Evolutionary conservation across 371 early-diverging fungal genomes (phyloP).

Genomic region (Scutellospora calospora): DNA sequence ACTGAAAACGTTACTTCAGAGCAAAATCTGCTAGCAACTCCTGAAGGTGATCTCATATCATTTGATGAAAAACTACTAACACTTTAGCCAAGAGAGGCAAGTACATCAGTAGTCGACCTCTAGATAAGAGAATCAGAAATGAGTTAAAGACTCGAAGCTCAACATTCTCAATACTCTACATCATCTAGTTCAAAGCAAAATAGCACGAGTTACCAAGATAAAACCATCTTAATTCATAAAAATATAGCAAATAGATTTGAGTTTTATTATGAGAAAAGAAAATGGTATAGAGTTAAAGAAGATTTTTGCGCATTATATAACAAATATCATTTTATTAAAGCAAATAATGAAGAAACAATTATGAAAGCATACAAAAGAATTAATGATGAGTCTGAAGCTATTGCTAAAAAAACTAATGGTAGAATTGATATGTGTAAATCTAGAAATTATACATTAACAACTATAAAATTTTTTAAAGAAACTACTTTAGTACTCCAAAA

Average conservation of each 20-base stretch:
- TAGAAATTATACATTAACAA: constrained; percentile 21
- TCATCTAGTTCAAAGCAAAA: constrained; percentile 27
- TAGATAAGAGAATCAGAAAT: constrained; percentile 6
- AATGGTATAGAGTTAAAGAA: constrained; percentile 9
- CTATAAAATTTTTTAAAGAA: constrained; percentile 16
- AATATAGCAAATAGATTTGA: constrained; percentile 18
- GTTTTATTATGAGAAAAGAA: constrained; percentile 8
- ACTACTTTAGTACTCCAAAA: not conserved
- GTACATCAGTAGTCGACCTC: constrained; percentile 11
- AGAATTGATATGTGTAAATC: constrained; percentile 25
- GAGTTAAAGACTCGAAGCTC: too few species aligned
- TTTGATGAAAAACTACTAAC: too few species aligned
- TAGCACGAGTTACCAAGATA: not conserved
- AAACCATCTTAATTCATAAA: constrained; percentile 33
- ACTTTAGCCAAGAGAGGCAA: constrained; percentile 16
- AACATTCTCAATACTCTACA: constrained; percentile 29
- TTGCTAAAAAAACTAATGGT: constrained; percentile 6
- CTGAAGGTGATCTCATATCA: constrained; percentile 36
- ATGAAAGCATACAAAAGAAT: constrained; percentile 23
- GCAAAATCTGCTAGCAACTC: not conserved
- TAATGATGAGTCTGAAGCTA: constrained; percentile 9
- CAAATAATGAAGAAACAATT: not conserved
- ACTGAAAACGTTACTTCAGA: constrained; percentile 16
- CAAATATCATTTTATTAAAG: constrained; percentile 18
- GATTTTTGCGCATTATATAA: constrained; percentile 8